Conservation (phyloP, 2,329 filamentous ascomycete species). For the Colletotrichum cereale region DNA sequence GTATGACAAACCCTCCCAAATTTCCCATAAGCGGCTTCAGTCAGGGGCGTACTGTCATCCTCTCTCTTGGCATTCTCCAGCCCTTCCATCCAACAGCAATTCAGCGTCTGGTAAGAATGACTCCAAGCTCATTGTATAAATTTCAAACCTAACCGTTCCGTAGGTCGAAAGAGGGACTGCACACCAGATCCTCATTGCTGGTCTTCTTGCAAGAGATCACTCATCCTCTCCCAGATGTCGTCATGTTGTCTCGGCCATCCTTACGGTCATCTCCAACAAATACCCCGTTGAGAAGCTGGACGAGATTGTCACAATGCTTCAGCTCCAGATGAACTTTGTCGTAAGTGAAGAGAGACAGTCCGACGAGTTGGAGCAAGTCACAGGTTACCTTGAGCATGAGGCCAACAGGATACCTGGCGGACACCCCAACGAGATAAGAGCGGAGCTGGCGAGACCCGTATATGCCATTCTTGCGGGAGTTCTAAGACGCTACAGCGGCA, state of each 20-base stretch:
- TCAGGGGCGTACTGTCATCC: conserved; percentile 40
- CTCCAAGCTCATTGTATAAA: neutral
- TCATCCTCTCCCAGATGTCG: conserved; percentile 43
- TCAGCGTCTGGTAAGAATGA: conserved; percentile 49
- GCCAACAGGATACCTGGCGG: conserved; percentile 21
- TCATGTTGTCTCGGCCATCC: conserved; percentile 50
- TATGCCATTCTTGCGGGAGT: conserved; percentile 55
- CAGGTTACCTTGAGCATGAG: conserved; percentile 30
- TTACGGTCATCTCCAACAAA: conserved; percentile 60
- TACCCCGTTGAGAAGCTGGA: conserved; percentile 52
- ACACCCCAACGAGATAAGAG: conserved; percentile 10
- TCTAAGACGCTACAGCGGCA: conserved; percentile 53
- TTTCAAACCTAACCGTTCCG: conserved; percentile 10
- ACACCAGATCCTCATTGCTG: conserved; percentile 46
- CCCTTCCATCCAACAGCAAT: conserved; percentile 51
- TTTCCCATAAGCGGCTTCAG: conserved; percentile 40
- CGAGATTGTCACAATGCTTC: conserved; percentile 38
- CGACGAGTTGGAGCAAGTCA: conserved; percentile 15
- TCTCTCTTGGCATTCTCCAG: conserved; percentile 56
- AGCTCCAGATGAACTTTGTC: conserved; percentile 42
- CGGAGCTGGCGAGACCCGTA: conserved; percentile 40
- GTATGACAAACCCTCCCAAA: conserved; percentile 32
- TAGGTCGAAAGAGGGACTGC: conserved; percentile 54
- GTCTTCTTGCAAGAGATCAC: conserved; percentile 36
- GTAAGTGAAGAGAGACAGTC: conserved; percentile 35